Base-by-base conservation (phyloP, 768 basidiomycete species). In the Sutorius australiensis region DNA sequence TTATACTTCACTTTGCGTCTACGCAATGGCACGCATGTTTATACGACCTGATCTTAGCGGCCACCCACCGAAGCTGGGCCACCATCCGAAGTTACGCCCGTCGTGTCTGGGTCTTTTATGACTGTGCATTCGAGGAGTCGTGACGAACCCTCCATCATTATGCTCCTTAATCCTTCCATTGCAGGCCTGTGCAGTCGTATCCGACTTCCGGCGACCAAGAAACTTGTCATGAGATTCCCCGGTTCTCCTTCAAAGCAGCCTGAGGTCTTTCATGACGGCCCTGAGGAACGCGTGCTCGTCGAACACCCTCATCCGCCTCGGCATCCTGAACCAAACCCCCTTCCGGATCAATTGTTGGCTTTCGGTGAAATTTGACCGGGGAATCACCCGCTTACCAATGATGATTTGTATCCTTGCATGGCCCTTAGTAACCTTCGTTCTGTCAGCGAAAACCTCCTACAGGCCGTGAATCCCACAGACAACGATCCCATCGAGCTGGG, bases 81-180 rank as follows among this genome's bases (percentile, higher is more conserved):
- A 59, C 34, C 34, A 10, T 57, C 11, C 31, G 13, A 24, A 36
- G 28, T 27, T 50, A 46, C 24, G 19, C 44, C 10, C 38, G 34
- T 30, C 41, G 48, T 13, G 38, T 59, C 44, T 43, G 56, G 42
- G 12, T 42, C 36, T 49, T 58, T n/a, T 50, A 30, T 30, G 17
- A 46, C 28, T 38, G 21, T 30, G 16, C 36, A 39, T 38, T 48
- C 19, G 14, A 13, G 27, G 19, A 45, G 32, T 33, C 49, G 57
- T 6, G 28, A 51, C 3, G 45, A 43, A 0, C 5, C 24, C 6
- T 41, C 49, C 19, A 7, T 43, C 11, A 27, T 13, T 14, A 44
- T 39, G 36, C 28, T 54, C 17, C 28, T 50, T 3, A 37, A 9
- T 21, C 13, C 10, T 24, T 6, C 39, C 21, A 3, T 24, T 32